These are phyloP conservation scores for Pseudogymnoascus pannorum DNA, from an alignment of 2,329 filamentous ascomycete species.

Conservation along the genomic window DNA sequence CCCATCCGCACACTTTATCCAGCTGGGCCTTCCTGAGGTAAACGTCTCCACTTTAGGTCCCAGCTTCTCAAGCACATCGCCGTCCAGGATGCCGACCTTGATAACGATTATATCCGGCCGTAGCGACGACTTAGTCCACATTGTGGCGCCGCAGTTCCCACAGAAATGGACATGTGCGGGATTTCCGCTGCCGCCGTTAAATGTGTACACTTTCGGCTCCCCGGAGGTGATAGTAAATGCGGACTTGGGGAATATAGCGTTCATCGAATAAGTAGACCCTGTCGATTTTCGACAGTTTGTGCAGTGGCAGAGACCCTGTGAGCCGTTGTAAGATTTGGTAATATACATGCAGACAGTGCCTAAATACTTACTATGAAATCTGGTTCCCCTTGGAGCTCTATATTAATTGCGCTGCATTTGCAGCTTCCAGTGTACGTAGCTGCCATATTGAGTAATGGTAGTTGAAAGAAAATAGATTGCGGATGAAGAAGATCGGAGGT, in stretches of 20 bases:
- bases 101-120: neutral
- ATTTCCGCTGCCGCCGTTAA: neutral
- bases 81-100: neutral
- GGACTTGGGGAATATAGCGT: neutral
- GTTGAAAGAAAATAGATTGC: neutral
- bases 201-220: neutral
- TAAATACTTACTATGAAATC: neutral
- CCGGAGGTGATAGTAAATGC: neutral
- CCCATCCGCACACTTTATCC: neutral
- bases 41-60: neutral
- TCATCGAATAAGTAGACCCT: neutral
- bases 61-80: neutral
- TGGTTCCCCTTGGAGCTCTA: neutral
- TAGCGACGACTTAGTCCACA: neutral
- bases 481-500: neutral
- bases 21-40: neutral
- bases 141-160: neutral
- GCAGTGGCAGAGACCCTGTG: constrained; percentile 1
- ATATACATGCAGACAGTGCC: neutral
- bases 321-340: neutral
- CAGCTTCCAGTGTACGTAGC: constrained; percentile 2
- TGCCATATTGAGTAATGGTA: neutral
- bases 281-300: constrained; percentile 2
- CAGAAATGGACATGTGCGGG: neutral
- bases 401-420: neutral